phyloP scores from a whole-genome alignment of 2,329 filamentous ascomycete genomes.

The Magnaporthiopsis rhizophila region DNA sequence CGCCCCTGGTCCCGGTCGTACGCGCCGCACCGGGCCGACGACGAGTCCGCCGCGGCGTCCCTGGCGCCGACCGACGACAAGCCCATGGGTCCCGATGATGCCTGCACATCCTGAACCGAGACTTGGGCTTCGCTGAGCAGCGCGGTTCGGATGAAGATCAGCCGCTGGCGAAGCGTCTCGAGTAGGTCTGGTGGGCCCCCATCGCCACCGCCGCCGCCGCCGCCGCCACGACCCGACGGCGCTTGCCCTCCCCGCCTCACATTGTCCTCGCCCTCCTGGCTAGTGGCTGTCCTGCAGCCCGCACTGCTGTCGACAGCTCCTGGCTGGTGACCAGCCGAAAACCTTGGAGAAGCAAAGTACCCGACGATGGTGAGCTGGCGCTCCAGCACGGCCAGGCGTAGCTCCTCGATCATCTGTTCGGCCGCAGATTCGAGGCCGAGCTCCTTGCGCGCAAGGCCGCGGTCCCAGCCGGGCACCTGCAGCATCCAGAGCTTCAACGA shows the following conservation, averaged over 20 bases:
- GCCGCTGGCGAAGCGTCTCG: neutral
- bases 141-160: neutral
- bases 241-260: too few species aligned
- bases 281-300: too few species aligned
- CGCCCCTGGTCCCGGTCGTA: neutral
- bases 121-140: neutral
- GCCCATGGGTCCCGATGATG: neutral
- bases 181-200: neutral
- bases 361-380: neutral
- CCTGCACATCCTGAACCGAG: neutral
- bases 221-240: too few species aligned
- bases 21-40: neutral
- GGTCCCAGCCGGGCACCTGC: conserved; percentile 38
- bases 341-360: neutral
- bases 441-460: conserved; percentile 26
- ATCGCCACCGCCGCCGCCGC: too few species aligned
- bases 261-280: too few species aligned
- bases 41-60: neutral
- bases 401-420: conserved; percentile 16
- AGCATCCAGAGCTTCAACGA: conserved; percentile 37
- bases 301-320: too few species aligned
- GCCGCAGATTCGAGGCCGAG: conserved; percentile 22
- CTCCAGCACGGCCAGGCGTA: neutral
- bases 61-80: neutral
- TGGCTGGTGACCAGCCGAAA: too few species aligned